phyloP scores from a whole-genome alignment of 1,139 yeast genomes.

The Hansenula lynferdii region DNA sequence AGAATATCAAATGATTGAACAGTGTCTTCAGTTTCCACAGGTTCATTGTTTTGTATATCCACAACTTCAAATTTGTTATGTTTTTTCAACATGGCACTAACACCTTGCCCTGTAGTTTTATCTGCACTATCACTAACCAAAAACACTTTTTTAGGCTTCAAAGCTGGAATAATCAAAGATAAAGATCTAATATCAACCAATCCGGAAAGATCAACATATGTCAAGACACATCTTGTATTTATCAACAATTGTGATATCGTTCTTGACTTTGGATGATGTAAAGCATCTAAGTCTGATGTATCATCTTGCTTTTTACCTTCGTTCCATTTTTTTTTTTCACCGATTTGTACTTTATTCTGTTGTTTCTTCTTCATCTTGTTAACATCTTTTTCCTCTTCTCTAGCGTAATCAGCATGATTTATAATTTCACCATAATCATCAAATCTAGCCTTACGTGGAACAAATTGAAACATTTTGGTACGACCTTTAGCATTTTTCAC shows the following conservation, averaged over 20 bases:
- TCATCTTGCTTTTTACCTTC: conserved; percentile 33
- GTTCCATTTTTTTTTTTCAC: conserved; percentile 24
- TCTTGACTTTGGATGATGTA: conserved; percentile 51
- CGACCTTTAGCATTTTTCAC: conserved; percentile 58
- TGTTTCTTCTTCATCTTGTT: conserved; percentile 19
- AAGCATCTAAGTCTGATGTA: conserved; percentile 50
- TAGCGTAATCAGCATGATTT: conserved; percentile 58
- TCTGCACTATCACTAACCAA: conserved; percentile 46
- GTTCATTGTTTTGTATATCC: conserved; percentile 34
- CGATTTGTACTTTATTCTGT: conserved; percentile 16
- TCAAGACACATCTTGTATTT: conserved; percentile 61
- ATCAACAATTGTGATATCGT: conserved; percentile 33
- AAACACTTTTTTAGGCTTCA: conserved; percentile 75
- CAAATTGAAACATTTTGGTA: conserved; percentile 76
- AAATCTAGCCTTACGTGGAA: conserved; percentile 48
- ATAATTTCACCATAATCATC: conserved; percentile 88
- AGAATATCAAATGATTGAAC: conserved; percentile 68
- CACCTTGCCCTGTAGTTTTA: conserved; percentile 17
- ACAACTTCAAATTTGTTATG: conserved; percentile 28
- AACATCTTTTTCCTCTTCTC: conserved; percentile 43
- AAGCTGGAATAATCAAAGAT: conserved; percentile 68
- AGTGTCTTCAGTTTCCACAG: conserved; percentile 51
- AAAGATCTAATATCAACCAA: conserved; percentile 81
- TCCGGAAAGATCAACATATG: conserved; percentile 81
- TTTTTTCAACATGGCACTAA: conserved; percentile 21